A percentile compares a stretch with the other conserved stretches of the same genome.
These are phyloP conservation scores for Peziza echinospora DNA, from an alignment of 495 filamentous ascomycete genomes.

Conservation along the genomic window DNA sequence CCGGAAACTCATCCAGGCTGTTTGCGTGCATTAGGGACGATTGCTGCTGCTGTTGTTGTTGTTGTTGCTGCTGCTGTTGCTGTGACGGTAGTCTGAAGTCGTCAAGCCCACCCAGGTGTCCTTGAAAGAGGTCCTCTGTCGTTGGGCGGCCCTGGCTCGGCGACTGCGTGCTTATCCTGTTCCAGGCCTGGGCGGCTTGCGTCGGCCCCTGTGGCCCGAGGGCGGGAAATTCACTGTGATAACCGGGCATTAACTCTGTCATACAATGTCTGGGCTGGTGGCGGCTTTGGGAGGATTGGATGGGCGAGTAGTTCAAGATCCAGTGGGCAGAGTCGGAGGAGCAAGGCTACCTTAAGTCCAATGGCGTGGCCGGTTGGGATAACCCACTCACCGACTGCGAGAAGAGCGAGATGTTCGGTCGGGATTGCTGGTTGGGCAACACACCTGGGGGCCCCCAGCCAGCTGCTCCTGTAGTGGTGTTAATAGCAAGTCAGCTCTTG, in stretches of 20 bases:
- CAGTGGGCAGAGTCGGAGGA: background rate
- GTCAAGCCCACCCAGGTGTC: background rate
- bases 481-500: no score
- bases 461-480: no score
- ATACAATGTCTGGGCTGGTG: no score
- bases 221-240: conserved; percentile 16
- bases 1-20: conserved; percentile 15
- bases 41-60: conserved; percentile 1
- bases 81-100: conserved; percentile 5
- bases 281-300: no score
- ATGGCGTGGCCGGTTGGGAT: conserved; percentile 16
- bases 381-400: conserved; percentile 13
- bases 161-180: conserved; percentile 17
- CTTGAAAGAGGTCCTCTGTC: background rate
- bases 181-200: conserved; percentile 16
- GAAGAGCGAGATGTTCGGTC: conserved; percentile 8
- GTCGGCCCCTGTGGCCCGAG: conserved; percentile 16
- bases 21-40: conserved; percentile 13
- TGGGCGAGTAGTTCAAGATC: background rate
- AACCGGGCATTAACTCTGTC: background rate
- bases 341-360: conserved; percentile 14
- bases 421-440: background rate
- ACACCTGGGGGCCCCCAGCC: background rate
- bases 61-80: conserved; percentile 3
- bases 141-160: background rate